phyloP scores from a whole-genome alignment of 2,329 filamentous ascomycete genomes.

The Monilinia fructigena region DNA sequence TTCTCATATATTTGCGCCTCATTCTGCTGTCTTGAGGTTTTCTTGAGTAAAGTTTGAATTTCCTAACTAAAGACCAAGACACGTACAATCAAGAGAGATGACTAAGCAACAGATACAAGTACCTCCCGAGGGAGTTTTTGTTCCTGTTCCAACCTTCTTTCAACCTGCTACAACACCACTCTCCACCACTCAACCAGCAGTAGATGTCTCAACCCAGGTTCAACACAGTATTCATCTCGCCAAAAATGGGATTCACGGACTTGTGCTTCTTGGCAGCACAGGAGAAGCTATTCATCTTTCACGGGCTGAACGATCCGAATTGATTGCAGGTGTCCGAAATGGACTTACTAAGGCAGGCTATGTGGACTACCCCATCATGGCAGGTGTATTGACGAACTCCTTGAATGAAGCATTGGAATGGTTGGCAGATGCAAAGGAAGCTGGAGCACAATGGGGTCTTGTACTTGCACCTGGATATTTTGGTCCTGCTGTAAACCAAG shows the following conservation, averaged over 20 bases:
- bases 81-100: constrained; percentile 5
- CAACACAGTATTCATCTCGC: constrained; percentile 58
- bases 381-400: constrained; percentile 54
- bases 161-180: constrained; percentile 25
- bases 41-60: background rate
- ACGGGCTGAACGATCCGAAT: constrained; percentile 48
- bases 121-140: constrained; percentile 48
- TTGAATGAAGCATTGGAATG: constrained; percentile 56
- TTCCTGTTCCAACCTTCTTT: constrained; percentile 61
- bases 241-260: constrained; percentile 54
- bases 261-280: constrained; percentile 61
- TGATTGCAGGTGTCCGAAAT: constrained; percentile 27
- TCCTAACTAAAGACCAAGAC: background rate
- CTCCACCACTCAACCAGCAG: constrained; percentile 34
- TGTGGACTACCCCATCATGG: constrained; percentile 57
- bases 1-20: background rate
- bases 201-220: constrained; percentile 56
- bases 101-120: constrained; percentile 1
- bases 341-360: constrained; percentile 54
- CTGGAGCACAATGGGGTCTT: constrained; percentile 62
- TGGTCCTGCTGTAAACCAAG: constrained; percentile 44
- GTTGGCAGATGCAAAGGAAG: constrained; percentile 48
- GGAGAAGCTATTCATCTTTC: constrained; percentile 62
- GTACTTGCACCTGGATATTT: constrained; percentile 62
- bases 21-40: background rate